Conservation (phyloP, 2,329 filamentous ascomycete species). For the Fusarium sp. region DNA sequence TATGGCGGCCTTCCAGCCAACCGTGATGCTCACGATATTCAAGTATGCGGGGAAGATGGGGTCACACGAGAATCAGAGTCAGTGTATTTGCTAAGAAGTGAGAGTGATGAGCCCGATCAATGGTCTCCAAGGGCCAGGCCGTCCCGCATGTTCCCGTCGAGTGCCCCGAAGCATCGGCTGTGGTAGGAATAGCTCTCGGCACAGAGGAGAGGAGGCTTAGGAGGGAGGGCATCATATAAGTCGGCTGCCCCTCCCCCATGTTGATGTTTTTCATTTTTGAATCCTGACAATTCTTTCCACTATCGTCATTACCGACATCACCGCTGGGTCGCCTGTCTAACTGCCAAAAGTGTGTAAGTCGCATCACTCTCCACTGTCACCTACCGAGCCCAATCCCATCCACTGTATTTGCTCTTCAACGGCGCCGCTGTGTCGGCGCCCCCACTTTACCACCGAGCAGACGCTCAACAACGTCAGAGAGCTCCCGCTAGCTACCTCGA, state of each 20-base stretch:
- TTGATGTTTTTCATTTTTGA: slow-evolving; percentile 15
- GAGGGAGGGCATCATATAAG: slow-evolving; percentile 35
- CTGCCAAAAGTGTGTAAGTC: slow-evolving; percentile 39
- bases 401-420: slow-evolving; percentile 30
- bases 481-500: slow-evolving; percentile 40
- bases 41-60: slow-evolving; percentile 43
- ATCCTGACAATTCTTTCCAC: slow-evolving; percentile 21
- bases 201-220: slow-evolving; percentile 38
- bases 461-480: slow-evolving; percentile 36
- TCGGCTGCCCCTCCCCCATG: slow-evolving; percentile 28
- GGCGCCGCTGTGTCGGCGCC: slow-evolving; percentile 23
- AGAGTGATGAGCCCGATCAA: slow-evolving; percentile 32
- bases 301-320: slow-evolving; percentile 37
- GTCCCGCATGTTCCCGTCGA: slow-evolving; percentile 49
- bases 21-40: slow-evolving; percentile 39
- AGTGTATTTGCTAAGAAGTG: slow-evolving; percentile 29
- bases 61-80: slow-evolving; percentile 42
- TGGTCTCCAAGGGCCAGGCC: slow-evolving; percentile 27
- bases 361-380: slow-evolving; percentile 34
- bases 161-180: slow-evolving; percentile 42
- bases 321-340: slow-evolving; percentile 30
- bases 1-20: slow-evolving; percentile 31
- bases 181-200: slow-evolving; percentile 44
- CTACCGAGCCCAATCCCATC: slow-evolving; percentile 35
- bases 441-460: slow-evolving; percentile 44